Evolutionary conservation across 139 green algal species (phyloP), one percentile per base, ranked within the genome.

Genomic region (Trebouxia sp.): DNA sequence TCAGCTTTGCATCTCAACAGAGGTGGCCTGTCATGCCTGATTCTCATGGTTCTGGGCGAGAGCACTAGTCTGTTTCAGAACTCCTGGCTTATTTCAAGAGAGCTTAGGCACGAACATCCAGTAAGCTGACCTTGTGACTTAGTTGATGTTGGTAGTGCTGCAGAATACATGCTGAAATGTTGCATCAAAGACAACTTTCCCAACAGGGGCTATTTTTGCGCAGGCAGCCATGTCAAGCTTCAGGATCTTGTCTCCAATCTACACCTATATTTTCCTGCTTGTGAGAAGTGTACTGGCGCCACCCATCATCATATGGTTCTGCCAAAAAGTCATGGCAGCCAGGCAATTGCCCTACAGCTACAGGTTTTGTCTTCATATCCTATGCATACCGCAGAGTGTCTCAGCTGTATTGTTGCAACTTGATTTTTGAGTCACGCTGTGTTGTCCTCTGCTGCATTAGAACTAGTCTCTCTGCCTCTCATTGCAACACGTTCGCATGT

Each of bases 41-140:
- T 83, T 6, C 78, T 83, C 28, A 83, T 83, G 78, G 30, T 37
- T 10, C 43, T 83, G 47, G 78, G 78, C 22, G 78, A 83, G 47
- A 51, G 24, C 30, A 83, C 78, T 48, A 78, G 65, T 35, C 66
- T 69, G 45, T 51, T 83, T 10, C 78, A 83, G 38, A 83, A 83
- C 65, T 38, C 41, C 35, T 83, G 78, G 78, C 75, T 69, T 26
- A 77, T 83, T 14, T 53, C 65, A 1, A 37, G 35, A 11, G 32
- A 70, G 65, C 45, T 83, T 32, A 70, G 45, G 10, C 26, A 24
- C 0, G 30, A 78, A 41, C 42, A 24, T 47, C 69, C 56, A 35
- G 78, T 78, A 39, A 47, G 39, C 26, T 26, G 24, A 30, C n/a
- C 41, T 28, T 47, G 8, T 50, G 11, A 26, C 8, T 39, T 9